Evolutionary conservation across 306 rosid genomes (phyloP).

Genomic region (Cucurbita maxima): DNA sequence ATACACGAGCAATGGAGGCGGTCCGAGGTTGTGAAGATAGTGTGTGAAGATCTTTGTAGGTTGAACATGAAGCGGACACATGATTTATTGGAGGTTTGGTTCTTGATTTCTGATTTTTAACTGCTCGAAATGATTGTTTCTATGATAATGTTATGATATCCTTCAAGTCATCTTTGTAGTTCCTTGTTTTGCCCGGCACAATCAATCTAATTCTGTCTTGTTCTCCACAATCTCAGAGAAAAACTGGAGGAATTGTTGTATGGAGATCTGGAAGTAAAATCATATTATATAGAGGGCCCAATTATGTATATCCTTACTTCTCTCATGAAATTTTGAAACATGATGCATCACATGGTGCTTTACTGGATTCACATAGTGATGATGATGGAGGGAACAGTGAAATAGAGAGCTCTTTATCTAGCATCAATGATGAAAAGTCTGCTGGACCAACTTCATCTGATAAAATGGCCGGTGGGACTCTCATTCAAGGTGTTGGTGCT

Average conservation of each 20-base stretch:
- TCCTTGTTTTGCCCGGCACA: not conserved
- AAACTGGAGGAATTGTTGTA: slow-evolving; percentile 87
- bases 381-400: slow-evolving; percentile 15
- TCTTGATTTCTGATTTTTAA: not conserved
- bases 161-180: not conserved
- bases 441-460: slow-evolving; percentile 15
- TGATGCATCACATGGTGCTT: slow-evolving; percentile 17
- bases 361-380: slow-evolving; percentile 12
- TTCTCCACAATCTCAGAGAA: slow-evolving; percentile 41
- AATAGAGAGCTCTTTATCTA: slow-evolving; percentile 15
- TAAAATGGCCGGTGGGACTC: slow-evolving; percentile 17
- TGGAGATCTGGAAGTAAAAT: slow-evolving; percentile 93
- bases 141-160: not conserved
- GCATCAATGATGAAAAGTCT: slow-evolving; percentile 19
- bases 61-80: slow-evolving; percentile 89
- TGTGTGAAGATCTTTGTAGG: slow-evolving; percentile 60
- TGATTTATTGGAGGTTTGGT: slow-evolving; percentile 73
- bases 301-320: slow-evolving; percentile 76
- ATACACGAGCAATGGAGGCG: slow-evolving; percentile 85
- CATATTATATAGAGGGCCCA: slow-evolving; percentile 65
- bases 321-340: slow-evolving; percentile 16
- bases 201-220: slow-evolving; percentile 10
- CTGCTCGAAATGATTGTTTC: not conserved
- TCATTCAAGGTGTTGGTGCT: slow-evolving; percentile 73
- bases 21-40: slow-evolving; percentile 53